Base-by-base conservation (phyloP, 306 rosid genomes). In the Fragaria iinumae region DNA sequence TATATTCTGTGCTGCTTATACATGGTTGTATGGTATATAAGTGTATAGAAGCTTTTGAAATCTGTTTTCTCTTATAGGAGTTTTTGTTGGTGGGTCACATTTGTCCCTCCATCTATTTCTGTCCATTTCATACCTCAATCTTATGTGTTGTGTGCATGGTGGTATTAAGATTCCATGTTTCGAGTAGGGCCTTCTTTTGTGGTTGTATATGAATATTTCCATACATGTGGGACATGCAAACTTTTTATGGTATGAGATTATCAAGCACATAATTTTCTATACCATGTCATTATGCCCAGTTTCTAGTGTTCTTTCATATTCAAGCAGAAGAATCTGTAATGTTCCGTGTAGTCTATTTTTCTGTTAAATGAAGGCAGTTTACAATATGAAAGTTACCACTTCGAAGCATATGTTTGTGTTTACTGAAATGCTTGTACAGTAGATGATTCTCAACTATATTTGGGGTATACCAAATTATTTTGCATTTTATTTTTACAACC, bases 141-240 rank as follows among this genome's bases (percentile, higher is more conserved):
- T 83, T 80, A 78, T 87, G 64, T 76, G 77, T 65, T 85, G 82
- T 90, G 86, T 77, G 90, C 93, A 69, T 87, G 25, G 65, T 56
- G 82, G 75, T 90, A 85, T 82, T 80, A 83, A 77, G 78, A 76
- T 84, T 55, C 87, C 88, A 72, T 76, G 81, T 88, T 77, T 84
- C 70, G 14, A 76, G 93, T 86, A 84, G 96, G 94, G 69, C 91
- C 77, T 77, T 57, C 79, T 74, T 87, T 76, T 80, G 87, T 88
- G 90, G 91, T 81, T 82, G 89, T 85, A 55, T 84, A 60, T 83
- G 85, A 60, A 67, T 78, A 85, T 86, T 84, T 82, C 75, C 71
- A 75, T 80, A 74, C 73, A 14, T 69, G 87, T 84, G 86, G 89
- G 96, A 84, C 53, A 65, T 84, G 71, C 69, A 76, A 76, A 52